These are phyloP conservation scores for sorghum (Sorghum bicolor) DNA, from an alignment of 176 grass and related monocot species.

Conservation along the genomic window Sorghum_bicolor_NCBIv3 NC_012874.2:1127001-1127500, in stretches of 20 bases:
- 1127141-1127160: background rate
- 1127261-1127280: too few species aligned
- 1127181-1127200: background rate
- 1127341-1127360: background rate
- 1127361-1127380: background rate
- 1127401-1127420: background rate
- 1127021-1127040: too few species aligned
- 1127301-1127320: constrained; percentile 13
- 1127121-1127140: too few species aligned
- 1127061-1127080: too few species aligned
- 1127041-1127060: too few species aligned
- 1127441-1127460: background rate
- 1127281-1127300: background rate
- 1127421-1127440: background rate
- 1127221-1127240: constrained; percentile 9
- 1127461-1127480: too few species aligned
- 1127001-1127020: too few species aligned
- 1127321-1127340: background rate
- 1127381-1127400: background rate
- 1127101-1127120: too few species aligned
- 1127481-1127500: background rate
- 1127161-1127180: background rate
- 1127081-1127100: too few species aligned
- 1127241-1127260: constrained; percentile 10
- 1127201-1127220: background rate